Conservation (phyloP, 495 filamentous ascomycete species). For the Aspergillus asperescens region DNA sequence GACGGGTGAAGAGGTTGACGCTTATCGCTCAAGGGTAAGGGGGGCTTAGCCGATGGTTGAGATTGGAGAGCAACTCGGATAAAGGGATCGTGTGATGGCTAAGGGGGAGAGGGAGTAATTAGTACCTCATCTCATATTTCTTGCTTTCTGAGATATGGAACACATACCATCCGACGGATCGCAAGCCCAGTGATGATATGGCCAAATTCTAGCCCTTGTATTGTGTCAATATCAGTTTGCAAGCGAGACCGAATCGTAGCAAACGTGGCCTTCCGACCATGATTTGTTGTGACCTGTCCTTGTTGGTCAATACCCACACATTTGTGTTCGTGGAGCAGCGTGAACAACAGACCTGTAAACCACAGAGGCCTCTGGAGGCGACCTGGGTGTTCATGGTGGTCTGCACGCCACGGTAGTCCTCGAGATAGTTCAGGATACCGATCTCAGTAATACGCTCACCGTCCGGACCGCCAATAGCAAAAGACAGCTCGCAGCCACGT, state of each 20-base stretch:
- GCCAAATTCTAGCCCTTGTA: conserved; percentile 1
- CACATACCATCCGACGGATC: background rate
- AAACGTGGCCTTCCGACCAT: conserved; percentile 10
- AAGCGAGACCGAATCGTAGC: conserved; percentile 5
- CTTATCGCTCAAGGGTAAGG: too few species aligned
- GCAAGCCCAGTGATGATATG: conserved; percentile 11
- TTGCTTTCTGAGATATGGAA: too few species aligned
- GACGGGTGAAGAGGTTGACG: background rate
- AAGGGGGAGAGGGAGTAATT: too few species aligned
- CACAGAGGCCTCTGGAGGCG: background rate
- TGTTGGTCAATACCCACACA: conserved; percentile 8
- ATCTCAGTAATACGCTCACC: conserved; percentile 16
- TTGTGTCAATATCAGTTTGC: background rate
- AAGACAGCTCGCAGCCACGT: conserved; percentile 9
- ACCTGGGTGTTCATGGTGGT: too few species aligned
- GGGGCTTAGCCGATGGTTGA: background rate
- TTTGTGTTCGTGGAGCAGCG: background rate
- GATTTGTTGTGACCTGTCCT: conserved; percentile 14
- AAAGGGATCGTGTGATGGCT: background rate
- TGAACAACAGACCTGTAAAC: background rate
- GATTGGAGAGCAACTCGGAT: conserved; percentile 9
- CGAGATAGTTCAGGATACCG: conserved; percentile 2
- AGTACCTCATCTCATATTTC: background rate
- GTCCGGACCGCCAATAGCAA: conserved; percentile 8
- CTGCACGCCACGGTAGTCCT: background rate